Evolutionary conservation across 805 yeast species (phyloP).

Genomic region (Lipomyces japonicus): DNA sequence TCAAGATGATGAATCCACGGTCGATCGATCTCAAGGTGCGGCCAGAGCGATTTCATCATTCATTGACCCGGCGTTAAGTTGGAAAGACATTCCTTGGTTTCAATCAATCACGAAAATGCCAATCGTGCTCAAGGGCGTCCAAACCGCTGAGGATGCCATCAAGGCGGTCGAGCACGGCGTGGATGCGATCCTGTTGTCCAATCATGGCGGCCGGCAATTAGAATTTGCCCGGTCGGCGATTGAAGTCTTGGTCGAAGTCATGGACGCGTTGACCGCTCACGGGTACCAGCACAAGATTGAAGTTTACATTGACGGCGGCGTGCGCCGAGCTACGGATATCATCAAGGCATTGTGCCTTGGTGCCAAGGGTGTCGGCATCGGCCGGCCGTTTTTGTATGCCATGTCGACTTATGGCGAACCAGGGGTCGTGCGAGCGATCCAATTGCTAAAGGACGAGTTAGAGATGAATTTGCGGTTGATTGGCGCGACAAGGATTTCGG

Average conservation of each 20-base stretch:
- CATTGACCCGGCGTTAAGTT: constrained; percentile 64
- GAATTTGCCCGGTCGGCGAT: constrained; percentile 79
- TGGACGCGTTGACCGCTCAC: constrained; percentile 42
- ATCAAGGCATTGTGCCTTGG: constrained; percentile 73
- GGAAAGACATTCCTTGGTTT: constrained; percentile 63
- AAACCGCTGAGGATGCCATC: constrained; percentile 72
- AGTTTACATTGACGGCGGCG: constrained; percentile 71
- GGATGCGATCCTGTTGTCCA: constrained; percentile 76
- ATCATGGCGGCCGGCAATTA: constrained; percentile 87
- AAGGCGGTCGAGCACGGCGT: constrained; percentile 68
- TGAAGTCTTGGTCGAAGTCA: constrained; percentile 63
- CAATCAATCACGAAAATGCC: constrained; percentile 58
- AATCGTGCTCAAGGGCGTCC: constrained; percentile 77
- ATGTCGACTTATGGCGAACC: constrained; percentile 76
- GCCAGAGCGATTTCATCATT: constrained; percentile 83
- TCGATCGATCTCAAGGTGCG: constrained; percentile 76
- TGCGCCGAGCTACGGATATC: constrained; percentile 73
- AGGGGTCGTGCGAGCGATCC: constrained; percentile 65
- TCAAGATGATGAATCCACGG: constrained; percentile 42
- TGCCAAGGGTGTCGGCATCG: constrained; percentile 71
- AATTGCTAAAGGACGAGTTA: constrained; percentile 64
- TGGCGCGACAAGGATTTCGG: constrained; percentile 61
- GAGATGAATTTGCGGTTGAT: constrained; percentile 74
- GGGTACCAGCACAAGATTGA: constrained; percentile 48
- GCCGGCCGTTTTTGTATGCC: constrained; percentile 72